These are phyloP conservation scores for Ceratocystis alfenasii DNA, from an alignment of 2,329 filamentous ascomycete genomes.

Conservation along the genomic window DNA sequence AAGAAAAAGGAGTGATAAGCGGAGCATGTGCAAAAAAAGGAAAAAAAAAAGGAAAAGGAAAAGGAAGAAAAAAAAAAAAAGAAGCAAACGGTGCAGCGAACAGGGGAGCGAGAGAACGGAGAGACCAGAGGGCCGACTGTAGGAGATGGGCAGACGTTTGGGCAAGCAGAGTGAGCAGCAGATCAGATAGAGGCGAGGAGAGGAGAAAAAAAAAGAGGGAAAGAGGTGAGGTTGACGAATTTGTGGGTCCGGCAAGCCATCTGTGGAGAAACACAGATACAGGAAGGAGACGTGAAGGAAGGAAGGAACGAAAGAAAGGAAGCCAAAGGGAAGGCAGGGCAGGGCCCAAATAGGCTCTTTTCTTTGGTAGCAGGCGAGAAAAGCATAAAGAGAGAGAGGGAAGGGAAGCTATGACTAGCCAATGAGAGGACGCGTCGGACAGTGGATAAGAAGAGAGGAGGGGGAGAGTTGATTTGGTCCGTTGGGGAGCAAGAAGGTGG, in stretches of 20 bases:
- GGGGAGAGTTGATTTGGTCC: background rate
- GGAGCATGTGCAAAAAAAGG: background rate
- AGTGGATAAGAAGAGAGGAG: background rate
- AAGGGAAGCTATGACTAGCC: background rate
- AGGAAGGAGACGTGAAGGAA: no score
- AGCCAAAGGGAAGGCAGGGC: background rate
- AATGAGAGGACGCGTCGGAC: background rate
- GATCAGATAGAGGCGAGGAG: background rate
- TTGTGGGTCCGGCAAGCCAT: background rate
- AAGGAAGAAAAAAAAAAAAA: background rate
- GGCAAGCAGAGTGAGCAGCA: no score
- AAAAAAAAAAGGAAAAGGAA: background rate
- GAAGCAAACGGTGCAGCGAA: background rate
- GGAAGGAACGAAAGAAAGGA: background rate
- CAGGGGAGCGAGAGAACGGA: background rate
- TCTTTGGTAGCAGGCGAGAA: background rate
- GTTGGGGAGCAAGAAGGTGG: background rate
- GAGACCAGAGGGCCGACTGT: background rate
- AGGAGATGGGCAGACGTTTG: no score
- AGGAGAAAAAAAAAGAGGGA: background rate
- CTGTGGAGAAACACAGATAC: background rate
- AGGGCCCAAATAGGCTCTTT: background rate
- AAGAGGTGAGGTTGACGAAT: constrained; percentile 8
- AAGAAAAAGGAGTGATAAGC: background rate
- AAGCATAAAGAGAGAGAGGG: background rate